Base-by-base conservation (phyloP, 2,329 filamentous ascomycete species). In the Torrubiellomyces zombiae region DNA sequence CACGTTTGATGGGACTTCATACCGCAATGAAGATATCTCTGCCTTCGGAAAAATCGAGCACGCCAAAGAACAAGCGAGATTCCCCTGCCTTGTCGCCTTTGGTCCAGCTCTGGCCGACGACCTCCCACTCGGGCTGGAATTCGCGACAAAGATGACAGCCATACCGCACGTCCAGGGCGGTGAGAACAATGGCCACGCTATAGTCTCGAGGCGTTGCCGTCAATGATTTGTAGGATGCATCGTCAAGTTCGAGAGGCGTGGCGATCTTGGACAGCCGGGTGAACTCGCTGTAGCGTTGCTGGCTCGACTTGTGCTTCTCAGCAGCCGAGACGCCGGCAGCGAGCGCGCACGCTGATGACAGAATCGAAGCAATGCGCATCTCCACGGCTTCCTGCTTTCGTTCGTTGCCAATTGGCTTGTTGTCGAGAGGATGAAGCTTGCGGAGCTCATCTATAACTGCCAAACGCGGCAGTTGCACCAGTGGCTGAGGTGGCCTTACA, bases 71-170 rank as follows among this genome's bases (percentile, higher is more conserved):
- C 35, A 92, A 42, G 32, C 75, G 66, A 15, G 73, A 76, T 36
- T 80, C 64, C 26, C 63, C 75, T 30, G 68, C 58, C 57, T 76
- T 81, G 51, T 92, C 79, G 6, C 80, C 83, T 49, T 78, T 82
- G 33, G 63, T 63, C 89, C 89, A 98, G 53, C 79, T 89, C 51
- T 72, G 79, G 27, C 69, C 70, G 27, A 98, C 56, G 27, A 95
- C 52, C 28, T 91, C 79, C 78, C 83, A 98, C 54, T 98, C 89
- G 2, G 85, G 77, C 49, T 93, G 79, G 50, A 98, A 93, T 26
- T 92, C 81, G 26, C 72, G 67, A 51, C 89, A 98, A 24, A 95
- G 60, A 36, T 73, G 60, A 49, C 89, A 98, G 31, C 78, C 80
- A 46, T 80, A 94, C 30, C 81, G 70, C 16, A 72, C 44, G 37